These are phyloP conservation scores for Sesbania bispinosa DNA, from an alignment of 306 rosid genomes.

Conservation along the genomic window DNA sequence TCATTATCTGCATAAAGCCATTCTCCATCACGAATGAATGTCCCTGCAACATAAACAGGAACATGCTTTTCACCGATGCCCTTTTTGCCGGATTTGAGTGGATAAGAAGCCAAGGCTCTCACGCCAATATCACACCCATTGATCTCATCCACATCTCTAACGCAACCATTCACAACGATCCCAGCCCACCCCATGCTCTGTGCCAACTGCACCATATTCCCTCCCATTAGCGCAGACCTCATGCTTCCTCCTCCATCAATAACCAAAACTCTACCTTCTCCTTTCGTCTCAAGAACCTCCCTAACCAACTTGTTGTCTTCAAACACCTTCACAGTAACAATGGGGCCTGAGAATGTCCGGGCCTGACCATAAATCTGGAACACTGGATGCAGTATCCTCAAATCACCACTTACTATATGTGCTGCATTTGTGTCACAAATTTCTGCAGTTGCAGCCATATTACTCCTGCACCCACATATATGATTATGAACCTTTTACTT, in stretches of 20 bases:
- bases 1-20: constrained; percentile 84
- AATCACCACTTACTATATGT: constrained; percentile 28
- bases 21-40: constrained; percentile 63
- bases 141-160: constrained; percentile 86
- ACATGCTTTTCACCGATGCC: constrained; percentile 55
- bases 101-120: constrained; percentile 70
- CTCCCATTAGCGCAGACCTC: constrained; percentile 46
- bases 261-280: constrained; percentile 52
- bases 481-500: too few relatives aligned
- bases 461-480: constrained; percentile 12
- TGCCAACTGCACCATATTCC: constrained; percentile 39
- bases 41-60: constrained; percentile 54
- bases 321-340: constrained; percentile 61
- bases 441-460: constrained; percentile 40
- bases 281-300: constrained; percentile 51
- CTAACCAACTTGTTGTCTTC: constrained; percentile 76
- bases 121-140: constrained; percentile 66
- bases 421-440: constrained; percentile 38
- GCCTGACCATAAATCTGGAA: constrained; percentile 56
- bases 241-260: constrained; percentile 48
- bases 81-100: constrained; percentile 52
- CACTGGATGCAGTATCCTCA: constrained; percentile 42
- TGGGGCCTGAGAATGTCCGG: constrained; percentile 50
- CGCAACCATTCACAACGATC: constrained; percentile 72
- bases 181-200: constrained; percentile 69